Conservation (phyloP, 2,329 filamentous ascomycete genomes). For the Ambrosiella beaveri region DNA sequence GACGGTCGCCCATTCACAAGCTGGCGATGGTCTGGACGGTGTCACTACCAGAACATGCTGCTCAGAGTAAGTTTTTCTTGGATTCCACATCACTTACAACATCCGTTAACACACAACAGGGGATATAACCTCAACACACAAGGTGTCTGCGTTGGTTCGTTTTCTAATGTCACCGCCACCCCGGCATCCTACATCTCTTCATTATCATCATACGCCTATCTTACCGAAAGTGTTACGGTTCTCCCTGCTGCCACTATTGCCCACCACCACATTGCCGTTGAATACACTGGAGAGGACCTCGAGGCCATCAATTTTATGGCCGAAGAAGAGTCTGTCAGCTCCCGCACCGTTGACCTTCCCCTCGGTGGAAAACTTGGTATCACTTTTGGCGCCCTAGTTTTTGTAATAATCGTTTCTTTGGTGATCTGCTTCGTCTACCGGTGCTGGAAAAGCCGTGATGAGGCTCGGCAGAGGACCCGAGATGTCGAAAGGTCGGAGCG, state of each 20-base stretch:
- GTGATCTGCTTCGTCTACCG: slow-evolving; percentile 11
- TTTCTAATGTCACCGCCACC: slow-evolving; percentile 22
- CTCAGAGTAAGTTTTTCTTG: slow-evolving; percentile 22
- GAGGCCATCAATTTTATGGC: slow-evolving; percentile 20
- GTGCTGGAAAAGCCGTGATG: slow-evolving; percentile 9
- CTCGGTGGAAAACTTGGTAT: slow-evolving; percentile 14
- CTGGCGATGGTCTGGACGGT: slow-evolving; percentile 16
- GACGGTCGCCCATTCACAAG: slow-evolving; percentile 21
- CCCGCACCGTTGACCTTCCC: slow-evolving; percentile 5
- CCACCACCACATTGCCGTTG: slow-evolving; percentile 22
- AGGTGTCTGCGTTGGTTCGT: slow-evolving; percentile 21
- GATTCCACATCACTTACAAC: neutral
- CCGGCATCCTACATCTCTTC: slow-evolving; percentile 21
- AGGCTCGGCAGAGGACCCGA: neutral
- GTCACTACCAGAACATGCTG: slow-evolving; percentile 26
- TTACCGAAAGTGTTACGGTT: slow-evolving; percentile 18
- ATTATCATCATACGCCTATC: slow-evolving; percentile 17
- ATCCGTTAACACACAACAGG: slow-evolving; percentile 15
- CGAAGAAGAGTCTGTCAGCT: neutral
- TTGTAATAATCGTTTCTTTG: slow-evolving; percentile 8
- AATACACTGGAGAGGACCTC: slow-evolving; percentile 23
- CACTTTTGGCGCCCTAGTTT: slow-evolving; percentile 11
- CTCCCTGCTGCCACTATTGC: slow-evolving; percentile 23
- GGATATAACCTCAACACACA: slow-evolving; percentile 20
- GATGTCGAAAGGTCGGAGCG: neutral